Evolutionary conservation across 2,329 filamentous ascomycete species (phyloP), one percentile per base, ranked within the genome.

Genomic region (Colletotrichum cereale): DNA sequence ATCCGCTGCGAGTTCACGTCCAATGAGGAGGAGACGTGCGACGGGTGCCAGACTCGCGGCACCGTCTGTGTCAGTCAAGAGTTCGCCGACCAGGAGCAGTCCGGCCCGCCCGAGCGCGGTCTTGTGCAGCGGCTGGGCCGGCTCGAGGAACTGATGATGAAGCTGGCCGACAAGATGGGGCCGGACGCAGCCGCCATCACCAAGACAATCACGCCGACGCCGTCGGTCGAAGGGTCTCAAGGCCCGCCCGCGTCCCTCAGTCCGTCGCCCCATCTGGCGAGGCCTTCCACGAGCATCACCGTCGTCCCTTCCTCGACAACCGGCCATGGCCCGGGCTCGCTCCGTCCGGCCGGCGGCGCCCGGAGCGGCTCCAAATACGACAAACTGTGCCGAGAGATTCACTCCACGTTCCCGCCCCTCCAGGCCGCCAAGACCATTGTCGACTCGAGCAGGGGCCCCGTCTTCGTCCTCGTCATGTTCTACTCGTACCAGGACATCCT

Each of bases 31-130:
- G 67, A 78, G 4, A 74, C 83, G 2, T 89, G 87, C 68, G 77
- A 82, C 38, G 82, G 81, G 2, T 90, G 87, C 73, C 77, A 79
- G 26, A 77, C 83, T 8, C 83, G 87, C 0, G 80, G 82, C 1
- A 79, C 81, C 0, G 73, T 74, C 48, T 88, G 87, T 66, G 75
- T 87, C 38, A 82, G 85, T 71, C 87, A 89, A 72, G 85, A 87
- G 61, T 82, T 82, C 31, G 79, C 80, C 2, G 82, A 85, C 26
- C 75, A 80, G 53, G 65, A 70, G 26, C 58, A 38, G 21, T 34
- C 60, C 31, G 66, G 44, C 5, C 71, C 74, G 50, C 76, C 82
- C 2, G 84, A 86, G 70, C 79, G 79, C 48, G 80, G 81, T 40
- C 67, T 86, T 5, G 77, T 81, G 0, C 83, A 85, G 72, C 81